A percentile compares a stretch with the other conserved stretches of the same genome.
These are phyloP conservation scores for Schwanniomyces vanrijiae DNA, from an alignment of 805 yeast species.

Conservation along the genomic window DNA sequence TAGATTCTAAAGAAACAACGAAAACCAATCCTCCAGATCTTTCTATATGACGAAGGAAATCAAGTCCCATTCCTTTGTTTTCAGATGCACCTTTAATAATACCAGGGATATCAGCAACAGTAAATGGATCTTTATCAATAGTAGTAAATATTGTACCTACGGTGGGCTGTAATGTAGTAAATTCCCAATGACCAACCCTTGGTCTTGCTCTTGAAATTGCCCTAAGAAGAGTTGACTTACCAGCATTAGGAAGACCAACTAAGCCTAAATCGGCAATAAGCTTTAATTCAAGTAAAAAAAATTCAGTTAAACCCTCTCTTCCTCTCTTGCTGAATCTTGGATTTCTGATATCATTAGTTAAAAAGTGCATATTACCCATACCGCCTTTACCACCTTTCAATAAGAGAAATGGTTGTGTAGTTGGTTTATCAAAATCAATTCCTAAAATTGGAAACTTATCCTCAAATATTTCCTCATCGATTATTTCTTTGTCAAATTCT, in stretches of 20 bases:
- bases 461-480: slow-evolving; percentile 53
- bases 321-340: slow-evolving; percentile 89
- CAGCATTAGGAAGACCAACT: slow-evolving; percentile 96
- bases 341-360: slow-evolving; percentile 78
- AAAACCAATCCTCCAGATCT: slow-evolving; percentile 87
- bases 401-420: slow-evolving; percentile 66
- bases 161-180: slow-evolving; percentile 89
- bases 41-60: slow-evolving; percentile 88
- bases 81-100: slow-evolving; percentile 83
- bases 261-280: slow-evolving; percentile 90
- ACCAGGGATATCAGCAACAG: slow-evolving; percentile 98
- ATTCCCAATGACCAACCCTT: slow-evolving; percentile 93
- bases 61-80: slow-evolving; percentile 91
- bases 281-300: slow-evolving; percentile 80
- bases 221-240: slow-evolving; percentile 84
- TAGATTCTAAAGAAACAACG: slow-evolving; percentile 73
- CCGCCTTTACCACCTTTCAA: slow-evolving; percentile 92
- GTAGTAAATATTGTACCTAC: slow-evolving; percentile 80
- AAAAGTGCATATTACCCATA: slow-evolving; percentile 93
- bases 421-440: slow-evolving; percentile 62
- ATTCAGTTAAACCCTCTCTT: slow-evolving; percentile 61
- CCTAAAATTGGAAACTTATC: slow-evolving; percentile 86
- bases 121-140: slow-evolving; percentile 67
- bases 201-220: slow-evolving; percentile 91
- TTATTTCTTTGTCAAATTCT: slow-evolving; percentile 59